Conservation (phyloP, 2,329 filamentous ascomycete species). For the Plenodomus lindquistii region DNA sequence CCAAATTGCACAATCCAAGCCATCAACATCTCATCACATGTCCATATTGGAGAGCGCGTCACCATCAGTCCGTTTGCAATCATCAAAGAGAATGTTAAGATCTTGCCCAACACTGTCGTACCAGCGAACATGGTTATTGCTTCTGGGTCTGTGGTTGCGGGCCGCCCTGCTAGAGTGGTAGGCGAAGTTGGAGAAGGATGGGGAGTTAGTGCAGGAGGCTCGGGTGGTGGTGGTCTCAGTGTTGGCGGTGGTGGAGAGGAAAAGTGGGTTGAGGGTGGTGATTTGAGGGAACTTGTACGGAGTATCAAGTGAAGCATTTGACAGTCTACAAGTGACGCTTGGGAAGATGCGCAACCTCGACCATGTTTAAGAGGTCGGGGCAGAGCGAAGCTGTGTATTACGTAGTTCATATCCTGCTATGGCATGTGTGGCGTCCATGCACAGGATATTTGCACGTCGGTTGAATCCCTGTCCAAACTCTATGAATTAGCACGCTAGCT, state of each 20-base stretch:
- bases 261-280: conserved; percentile 55
- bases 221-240: conserved; percentile 34
- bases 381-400: no score
- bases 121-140: conserved; percentile 90
- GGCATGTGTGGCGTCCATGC: no score
- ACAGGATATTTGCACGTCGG: no score
- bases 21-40: conserved; percentile 80
- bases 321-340: no score
- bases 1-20: conserved; percentile 74
- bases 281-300: conserved; percentile 53
- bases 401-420: no score
- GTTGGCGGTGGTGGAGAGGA: conserved; percentile 48
- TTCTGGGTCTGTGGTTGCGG: conserved; percentile 85
- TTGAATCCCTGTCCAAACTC: no score
- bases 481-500: no score
- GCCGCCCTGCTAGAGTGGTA: conserved; percentile 52
- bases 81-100: conserved; percentile 88
- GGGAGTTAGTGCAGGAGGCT: conserved; percentile 47
- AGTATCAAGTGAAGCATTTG: conserved; percentile 42
- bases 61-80: conserved; percentile 86
- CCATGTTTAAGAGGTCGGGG: no score
- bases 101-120: conserved; percentile 82
- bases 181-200: conserved; percentile 58
- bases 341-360: neutral
- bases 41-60: conserved; percentile 78